Base-by-base conservation (phyloP, 306 rosid species). In the Inga oerstediana region DNA sequence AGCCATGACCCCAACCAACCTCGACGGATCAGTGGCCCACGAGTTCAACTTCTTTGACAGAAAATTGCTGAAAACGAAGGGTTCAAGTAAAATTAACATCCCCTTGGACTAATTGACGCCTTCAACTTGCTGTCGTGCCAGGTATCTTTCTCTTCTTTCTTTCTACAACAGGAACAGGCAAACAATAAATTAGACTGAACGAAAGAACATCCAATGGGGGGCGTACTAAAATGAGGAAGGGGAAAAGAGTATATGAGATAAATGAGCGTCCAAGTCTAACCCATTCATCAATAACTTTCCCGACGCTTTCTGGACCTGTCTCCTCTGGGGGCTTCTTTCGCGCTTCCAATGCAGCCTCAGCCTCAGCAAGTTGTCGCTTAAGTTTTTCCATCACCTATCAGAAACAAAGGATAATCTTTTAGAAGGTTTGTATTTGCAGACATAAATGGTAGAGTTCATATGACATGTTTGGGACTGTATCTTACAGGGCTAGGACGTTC, bases 221-320 rank as follows among this genome's bases (percentile, higher is more conserved):
- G 12, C 14, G 64, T 14, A 68, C 2, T 48, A 74, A 71, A 48
- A 65, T 45, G 41, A 41, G 64, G 76, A 56, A 64, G 14, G 5
- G 4, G 75, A 54, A 77, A 77, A 37, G 73, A 58, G 17, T 62
- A 10, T 48, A 59, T 39, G 39, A 44, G 32, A 17, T 37, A 11
- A 52, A n/a, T 58, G 14, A 69, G 72, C 71, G 82, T 76, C 94
- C 90, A 67, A 94, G 84, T 76, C 95, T 93, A 70, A 96, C 99
- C 99, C 99, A 96, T 94, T 96, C 99, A 52, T 96, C 97, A 75
- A 96, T 88, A 81, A 96, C 97, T 84, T 92, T 97, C 65, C 98
- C 99, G 3, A 87, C 97, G 22, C 88, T 86, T 52, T 87, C 83
- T 19, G 98, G 94, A 77, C 96, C 94, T 19, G 89, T 73, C 74